These are phyloP conservation scores for Trichomonascaceae sp. DNA, from an alignment of 1,139 yeast species.

Conservation along the genomic window DNA sequence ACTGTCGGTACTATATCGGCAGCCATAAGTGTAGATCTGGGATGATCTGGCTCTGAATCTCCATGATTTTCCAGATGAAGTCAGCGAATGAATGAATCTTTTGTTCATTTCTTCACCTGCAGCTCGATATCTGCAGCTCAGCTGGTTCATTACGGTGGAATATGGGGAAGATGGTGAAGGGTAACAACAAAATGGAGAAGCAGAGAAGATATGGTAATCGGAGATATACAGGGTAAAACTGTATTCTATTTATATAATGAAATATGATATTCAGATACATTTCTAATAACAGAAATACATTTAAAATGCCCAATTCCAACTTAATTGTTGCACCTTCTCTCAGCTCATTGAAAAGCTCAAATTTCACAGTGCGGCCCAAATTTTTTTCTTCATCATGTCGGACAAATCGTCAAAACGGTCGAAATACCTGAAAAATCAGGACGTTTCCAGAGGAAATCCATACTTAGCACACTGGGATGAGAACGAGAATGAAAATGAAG, in stretches of 20 bases:
- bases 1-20: background rate
- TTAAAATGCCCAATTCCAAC: too few species aligned
- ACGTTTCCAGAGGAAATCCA: conserved; percentile 22
- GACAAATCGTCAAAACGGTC: conserved; percentile 14
- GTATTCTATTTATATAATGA: background rate
- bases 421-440: conserved; percentile 11
- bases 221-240: too few species aligned
- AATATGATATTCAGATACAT: too few species aligned
- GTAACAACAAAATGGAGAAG: background rate
- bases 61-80: background rate
- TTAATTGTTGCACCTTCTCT: background rate
- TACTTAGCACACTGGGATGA: conserved; percentile 28
- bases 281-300: too few species aligned
- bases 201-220: background rate
- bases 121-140: background rate
- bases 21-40: background rate
- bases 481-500: conserved; percentile 8
- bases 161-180: background rate
- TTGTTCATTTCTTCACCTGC: background rate
- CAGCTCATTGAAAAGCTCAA: too few species aligned
- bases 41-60: background rate
- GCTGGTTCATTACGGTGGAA: background rate
- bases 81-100: background rate
- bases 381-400: conserved; percentile 2
- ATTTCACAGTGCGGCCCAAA: background rate